These are phyloP conservation scores for Euphorbia peplus DNA, from an alignment of 345 rosid genomes.

Conservation along the genomic window DNA sequence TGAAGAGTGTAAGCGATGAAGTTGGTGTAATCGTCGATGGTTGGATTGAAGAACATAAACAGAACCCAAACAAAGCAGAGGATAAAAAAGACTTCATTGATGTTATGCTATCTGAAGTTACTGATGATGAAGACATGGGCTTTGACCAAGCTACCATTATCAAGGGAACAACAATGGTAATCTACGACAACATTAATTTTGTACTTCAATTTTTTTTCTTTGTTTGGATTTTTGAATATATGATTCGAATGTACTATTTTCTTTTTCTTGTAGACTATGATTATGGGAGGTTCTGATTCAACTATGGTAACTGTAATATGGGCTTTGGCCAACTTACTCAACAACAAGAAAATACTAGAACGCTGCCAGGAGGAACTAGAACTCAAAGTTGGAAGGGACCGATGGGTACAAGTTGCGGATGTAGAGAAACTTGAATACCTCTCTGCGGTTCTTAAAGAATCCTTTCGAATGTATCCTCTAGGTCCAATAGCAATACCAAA, in stretches of 20 bases:
- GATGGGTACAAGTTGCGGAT: constrained; percentile 14
- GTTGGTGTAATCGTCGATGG: constrained; percentile 20
- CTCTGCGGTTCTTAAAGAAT: constrained; percentile 35
- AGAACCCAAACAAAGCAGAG: background rate
- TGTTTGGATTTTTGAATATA: background rate
- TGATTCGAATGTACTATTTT: no score
- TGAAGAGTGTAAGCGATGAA: constrained; percentile 21
- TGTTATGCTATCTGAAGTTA: constrained; percentile 19
- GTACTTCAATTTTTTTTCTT: no score
- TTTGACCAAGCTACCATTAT: constrained; percentile 14
- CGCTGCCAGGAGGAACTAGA: background rate
- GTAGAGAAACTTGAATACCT: constrained; percentile 16
- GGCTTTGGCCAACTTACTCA: background rate
- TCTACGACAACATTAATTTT: background rate
- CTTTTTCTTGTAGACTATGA: background rate
- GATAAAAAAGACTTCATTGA: constrained; percentile 11
- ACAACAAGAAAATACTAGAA: background rate
- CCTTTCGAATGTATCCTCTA: constrained; percentile 34
- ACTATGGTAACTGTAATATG: background rate
- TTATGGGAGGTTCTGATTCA: background rate
- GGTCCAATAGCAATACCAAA: constrained; percentile 24
- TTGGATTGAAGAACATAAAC: constrained; percentile 36
- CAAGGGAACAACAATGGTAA: constrained; percentile 24
- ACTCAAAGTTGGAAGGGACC: background rate
- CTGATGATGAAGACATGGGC: constrained; percentile 10